phyloP scores from a whole-genome alignment of 2,329 filamentous ascomycete species.

The Huntiella abstrusa region DNA sequence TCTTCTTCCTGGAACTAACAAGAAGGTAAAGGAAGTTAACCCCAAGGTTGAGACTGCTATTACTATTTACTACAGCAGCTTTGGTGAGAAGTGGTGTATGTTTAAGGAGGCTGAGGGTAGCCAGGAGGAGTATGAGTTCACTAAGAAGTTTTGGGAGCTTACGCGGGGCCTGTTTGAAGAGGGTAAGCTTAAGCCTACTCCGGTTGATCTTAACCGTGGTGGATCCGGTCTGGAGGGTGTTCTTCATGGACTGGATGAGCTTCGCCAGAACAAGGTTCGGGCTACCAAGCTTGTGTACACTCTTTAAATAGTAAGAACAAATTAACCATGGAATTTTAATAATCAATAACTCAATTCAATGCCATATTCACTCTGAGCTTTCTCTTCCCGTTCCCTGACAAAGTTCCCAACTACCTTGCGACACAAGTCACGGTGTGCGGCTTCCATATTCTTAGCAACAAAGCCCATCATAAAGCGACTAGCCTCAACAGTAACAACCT shows the following conservation, averaged over 20 bases:
- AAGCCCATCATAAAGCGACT: conserved; percentile 21
- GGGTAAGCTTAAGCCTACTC: conserved; percentile 19
- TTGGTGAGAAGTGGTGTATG: conserved; percentile 20
- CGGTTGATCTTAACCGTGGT: conserved; percentile 17
- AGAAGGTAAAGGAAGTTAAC: conserved; percentile 25
- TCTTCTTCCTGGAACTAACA: conserved; percentile 21
- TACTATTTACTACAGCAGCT: conserved; percentile 23
- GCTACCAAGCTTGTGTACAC: conserved; percentile 28
- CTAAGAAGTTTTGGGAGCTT: conserved; percentile 21
- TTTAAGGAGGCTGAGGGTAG: conserved; percentile 14
- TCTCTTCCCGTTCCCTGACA: conserved; percentile 11
- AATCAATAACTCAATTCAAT: too few relatives aligned
- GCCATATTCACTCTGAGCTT: background rate
- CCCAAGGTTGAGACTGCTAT: conserved; percentile 16
- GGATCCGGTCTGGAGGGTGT: conserved; percentile 19
- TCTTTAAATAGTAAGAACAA: conserved; percentile 12
- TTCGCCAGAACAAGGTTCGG: conserved; percentile 20
- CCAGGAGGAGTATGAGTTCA: conserved; percentile 19
- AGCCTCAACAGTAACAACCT: conserved; percentile 18
- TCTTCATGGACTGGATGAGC: conserved; percentile 18
- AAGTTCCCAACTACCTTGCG: conserved; percentile 16
- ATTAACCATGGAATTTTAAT: too few relatives aligned
- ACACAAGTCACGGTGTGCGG: conserved; percentile 17
- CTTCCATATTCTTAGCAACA: conserved; percentile 16
- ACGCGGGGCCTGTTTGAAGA: conserved; percentile 18